These are phyloP conservation scores for Gomphus sp. DNA, from an alignment of 1,284 basidiomycete genomes.

Conservation along the genomic window DNA sequence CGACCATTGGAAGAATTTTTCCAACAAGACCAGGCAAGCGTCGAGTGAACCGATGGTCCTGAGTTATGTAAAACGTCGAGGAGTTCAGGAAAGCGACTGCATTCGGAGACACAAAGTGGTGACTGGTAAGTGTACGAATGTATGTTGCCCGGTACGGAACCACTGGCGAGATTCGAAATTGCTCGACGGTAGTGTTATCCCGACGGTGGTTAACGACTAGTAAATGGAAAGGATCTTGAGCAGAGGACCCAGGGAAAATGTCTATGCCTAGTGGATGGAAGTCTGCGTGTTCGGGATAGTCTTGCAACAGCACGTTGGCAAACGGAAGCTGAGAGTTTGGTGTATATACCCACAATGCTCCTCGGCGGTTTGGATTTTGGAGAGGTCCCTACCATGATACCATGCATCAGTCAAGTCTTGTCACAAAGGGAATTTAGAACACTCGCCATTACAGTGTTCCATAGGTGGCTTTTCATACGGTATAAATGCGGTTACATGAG, in stretches of 20 bases:
- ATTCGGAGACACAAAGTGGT: slow-evolving; percentile 53
- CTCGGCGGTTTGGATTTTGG: slow-evolving; percentile 37
- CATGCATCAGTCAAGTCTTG: not conserved
- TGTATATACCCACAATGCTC: slow-evolving; percentile 31
- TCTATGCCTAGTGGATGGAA: slow-evolving; percentile 55
- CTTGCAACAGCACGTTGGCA: slow-evolving; percentile 24
- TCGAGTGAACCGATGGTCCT: slow-evolving; percentile 61
- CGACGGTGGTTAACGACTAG: slow-evolving; percentile 61
- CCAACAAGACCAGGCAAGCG: slow-evolving; percentile 44
- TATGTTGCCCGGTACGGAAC: slow-evolving; percentile 33
- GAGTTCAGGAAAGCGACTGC: slow-evolving; percentile 51
- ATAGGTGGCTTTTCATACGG: slow-evolving; percentile 31
- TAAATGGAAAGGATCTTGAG: slow-evolving; percentile 38
- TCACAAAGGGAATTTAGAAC: not conserved
- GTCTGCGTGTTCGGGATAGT: slow-evolving; percentile 37
- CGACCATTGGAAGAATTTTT: slow-evolving; percentile 38
- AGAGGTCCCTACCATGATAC: slow-evolving; percentile 34
- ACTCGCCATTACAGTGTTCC: slow-evolving; percentile 54
- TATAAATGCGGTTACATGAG: not conserved
- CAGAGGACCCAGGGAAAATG: slow-evolving; percentile 34
- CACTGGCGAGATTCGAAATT: slow-evolving; percentile 44
- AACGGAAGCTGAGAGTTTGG: slow-evolving; percentile 8
- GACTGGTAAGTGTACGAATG: slow-evolving; percentile 47
- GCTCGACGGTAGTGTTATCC: slow-evolving; percentile 48
- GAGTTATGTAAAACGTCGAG: slow-evolving; percentile 55